These are phyloP conservation scores for Physaria fendleri DNA, from an alignment of 345 rosid species.

Conservation along the genomic window DNA sequence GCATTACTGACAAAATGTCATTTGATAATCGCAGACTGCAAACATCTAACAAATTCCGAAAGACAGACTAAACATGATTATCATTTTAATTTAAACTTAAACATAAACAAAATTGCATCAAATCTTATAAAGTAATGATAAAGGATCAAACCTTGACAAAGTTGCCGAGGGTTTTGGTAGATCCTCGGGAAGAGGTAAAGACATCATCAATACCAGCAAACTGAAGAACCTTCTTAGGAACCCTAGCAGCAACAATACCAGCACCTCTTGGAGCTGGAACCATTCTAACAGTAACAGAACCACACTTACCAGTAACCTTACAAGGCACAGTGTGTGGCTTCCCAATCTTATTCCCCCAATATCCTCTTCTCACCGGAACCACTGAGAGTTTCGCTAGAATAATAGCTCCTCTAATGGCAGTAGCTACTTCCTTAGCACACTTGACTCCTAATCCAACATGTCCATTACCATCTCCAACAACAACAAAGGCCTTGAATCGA, in stretches of 20 bases:
- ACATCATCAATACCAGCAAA: constrained; percentile 79
- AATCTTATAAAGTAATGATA: too few relatives aligned
- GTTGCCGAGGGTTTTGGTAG: constrained; percentile 75
- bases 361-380: constrained; percentile 65
- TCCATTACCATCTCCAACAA: constrained; percentile 54
- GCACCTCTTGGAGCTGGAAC: constrained; percentile 77
- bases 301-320: constrained; percentile 75
- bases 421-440: constrained; percentile 71
- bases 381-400: constrained; percentile 64
- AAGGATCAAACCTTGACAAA: constrained; percentile 57
- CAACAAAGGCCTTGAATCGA: constrained; percentile 72
- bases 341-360: constrained; percentile 81
- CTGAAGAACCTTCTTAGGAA: constrained; percentile 72
- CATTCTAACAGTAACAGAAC: constrained; percentile 65
- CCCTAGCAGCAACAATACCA: constrained; percentile 70
- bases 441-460: constrained; percentile 75
- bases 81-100: too few relatives aligned
- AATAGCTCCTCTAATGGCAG: constrained; percentile 60
- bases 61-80: too few relatives aligned
- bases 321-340: constrained; percentile 71
- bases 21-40: too few relatives aligned
- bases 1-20: too few relatives aligned
- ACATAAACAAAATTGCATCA: not conserved
- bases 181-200: constrained; percentile 64
- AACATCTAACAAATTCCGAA: too few relatives aligned